phyloP scores from a whole-genome alignment of 257 asterid genomes.

The Solanum acaule region DNA sequence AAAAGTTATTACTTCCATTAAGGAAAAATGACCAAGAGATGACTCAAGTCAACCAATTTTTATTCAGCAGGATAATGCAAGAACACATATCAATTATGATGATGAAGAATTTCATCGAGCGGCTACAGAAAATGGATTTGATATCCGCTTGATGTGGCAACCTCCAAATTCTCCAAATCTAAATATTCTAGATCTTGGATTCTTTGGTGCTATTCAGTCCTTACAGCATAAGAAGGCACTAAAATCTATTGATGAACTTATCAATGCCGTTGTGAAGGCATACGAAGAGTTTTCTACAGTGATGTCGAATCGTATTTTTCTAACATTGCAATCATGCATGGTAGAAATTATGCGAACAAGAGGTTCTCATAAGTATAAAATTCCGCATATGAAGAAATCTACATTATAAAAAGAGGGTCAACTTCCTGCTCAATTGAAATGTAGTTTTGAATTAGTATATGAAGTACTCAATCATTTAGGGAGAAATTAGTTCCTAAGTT shows the following conservation, averaged over 20 bases:
- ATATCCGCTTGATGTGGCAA: background rate
- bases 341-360: background rate
- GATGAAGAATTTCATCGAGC: background rate
- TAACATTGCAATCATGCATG: background rate
- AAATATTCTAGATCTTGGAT: background rate
- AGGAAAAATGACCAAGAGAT: background rate
- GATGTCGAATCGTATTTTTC: background rate
- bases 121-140: background rate
- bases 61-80: background rate
- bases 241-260: background rate
- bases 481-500: background rate
- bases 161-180: background rate
- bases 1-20: background rate
- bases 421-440: background rate
- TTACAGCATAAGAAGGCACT: background rate
- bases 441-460: background rate
- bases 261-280: background rate
- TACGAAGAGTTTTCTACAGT: background rate
- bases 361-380: background rate
- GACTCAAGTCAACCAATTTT: background rate
- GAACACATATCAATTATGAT: background rate
- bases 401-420: background rate
- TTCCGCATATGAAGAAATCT: background rate
- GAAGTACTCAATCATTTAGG: background rate
- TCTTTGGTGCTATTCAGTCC: background rate